Base-by-base conservation (phyloP, 2,329 filamentous ascomycete species). In the Alternaria burnsii region DNA sequence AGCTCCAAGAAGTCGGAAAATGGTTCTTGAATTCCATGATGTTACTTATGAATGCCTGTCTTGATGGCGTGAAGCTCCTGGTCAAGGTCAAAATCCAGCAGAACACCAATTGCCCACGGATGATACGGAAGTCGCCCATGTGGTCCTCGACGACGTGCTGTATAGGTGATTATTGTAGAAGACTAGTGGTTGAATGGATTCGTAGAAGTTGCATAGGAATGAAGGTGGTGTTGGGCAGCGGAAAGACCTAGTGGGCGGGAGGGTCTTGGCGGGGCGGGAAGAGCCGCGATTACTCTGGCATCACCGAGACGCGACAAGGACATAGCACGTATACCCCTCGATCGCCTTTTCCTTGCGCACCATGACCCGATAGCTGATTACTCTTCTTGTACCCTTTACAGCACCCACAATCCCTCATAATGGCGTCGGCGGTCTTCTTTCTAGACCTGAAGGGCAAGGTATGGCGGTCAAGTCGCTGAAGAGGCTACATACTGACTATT, bases 361-460 rank as follows among this genome's bases (percentile, higher is more conserved):
- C 20, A 67, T 65, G 64, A 61, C 22, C 24, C 44, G 44, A 24
- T 67, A 63, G 57, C 52, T 52, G 22, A 20, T 46, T 32, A 24
- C 26, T 52, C 36, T 8, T 41, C 3, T 53, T 14, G 28, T 38
- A n/a, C 40, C 18, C 40, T 41, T 16, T 16, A 34, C 0, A 50
- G 1, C 48, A 53, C 14, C 10, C 12, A 26, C 9, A 40, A 3
- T 52, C 40, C 22, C 47, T 22, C 65, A 85, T 72, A 78, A 99
- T 99, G 95, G 95, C 95, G 72, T 99, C 95, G 62, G 95, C 95
- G 68, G 80, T 99, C 76, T 99, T 99, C 87, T 99, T 99, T 80
- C 90, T 99, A 75, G 95, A 99, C 81, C 87, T 99, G 71, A 99
- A 99, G 93, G 95, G 95, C 92, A 99, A 99, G 91, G 93, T 96